A percentile compares a stretch with the other conserved stretches of the same genome.
Evolutionary conservation across 305 asterid genomes (phyloP).

Genomic region (Plantago lanceolata): DNA sequence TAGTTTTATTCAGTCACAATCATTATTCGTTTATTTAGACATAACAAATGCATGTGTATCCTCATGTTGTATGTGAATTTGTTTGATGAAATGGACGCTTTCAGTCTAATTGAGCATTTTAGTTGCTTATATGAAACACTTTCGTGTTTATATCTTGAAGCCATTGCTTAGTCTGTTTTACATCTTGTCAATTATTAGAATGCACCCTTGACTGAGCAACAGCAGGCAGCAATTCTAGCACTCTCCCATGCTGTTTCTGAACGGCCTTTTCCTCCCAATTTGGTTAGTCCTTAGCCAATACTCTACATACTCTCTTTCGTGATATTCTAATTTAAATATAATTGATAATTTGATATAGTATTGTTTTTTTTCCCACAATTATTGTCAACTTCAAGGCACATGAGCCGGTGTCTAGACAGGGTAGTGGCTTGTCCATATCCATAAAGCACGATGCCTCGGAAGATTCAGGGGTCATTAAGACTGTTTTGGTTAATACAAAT

Average conservation of each 20-base stretch:
- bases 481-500: slow-evolving; percentile 78
- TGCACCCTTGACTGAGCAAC: slow-evolving; percentile 93
- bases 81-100: neutral
- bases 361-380: slow-evolving; percentile 18
- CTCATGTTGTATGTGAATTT: neutral
- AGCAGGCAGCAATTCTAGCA: slow-evolving; percentile 75
- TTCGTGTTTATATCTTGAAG: neutral
- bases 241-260: slow-evolving; percentile 95
- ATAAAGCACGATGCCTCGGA: slow-evolving; percentile 52
- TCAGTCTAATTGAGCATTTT: neutral
- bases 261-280: slow-evolving; percentile 73
- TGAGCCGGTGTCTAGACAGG: slow-evolving; percentile 54
- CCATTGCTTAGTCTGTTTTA: neutral
- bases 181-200: slow-evolving; percentile 38
- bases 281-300: slow-evolving; percentile 44
- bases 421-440: slow-evolving; percentile 50
- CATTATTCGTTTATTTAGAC: neutral
- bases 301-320: slow-evolving; percentile 18
- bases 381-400: slow-evolving; percentile 41
- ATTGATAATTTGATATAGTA: too few relatives aligned
- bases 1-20: neutral
- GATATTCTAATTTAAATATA: slow-evolving; percentile 11
- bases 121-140: neutral
- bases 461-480: slow-evolving; percentile 62
- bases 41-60: neutral